Base-by-base conservation (phyloP, 495 filamentous ascomycete species). In the Aspergillus affinis region DNA sequence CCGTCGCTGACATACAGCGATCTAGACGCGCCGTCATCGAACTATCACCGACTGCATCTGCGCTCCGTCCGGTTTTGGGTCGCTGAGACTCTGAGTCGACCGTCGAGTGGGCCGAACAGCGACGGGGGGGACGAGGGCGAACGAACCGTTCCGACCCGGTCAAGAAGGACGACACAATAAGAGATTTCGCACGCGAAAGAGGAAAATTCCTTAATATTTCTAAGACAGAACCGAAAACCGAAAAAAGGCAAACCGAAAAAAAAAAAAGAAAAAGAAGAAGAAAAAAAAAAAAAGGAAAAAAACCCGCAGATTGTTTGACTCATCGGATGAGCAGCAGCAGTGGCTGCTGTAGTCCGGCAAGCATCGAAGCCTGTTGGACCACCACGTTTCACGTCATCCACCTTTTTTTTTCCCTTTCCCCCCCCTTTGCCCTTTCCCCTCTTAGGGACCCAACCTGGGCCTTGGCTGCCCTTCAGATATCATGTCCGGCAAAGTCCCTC, bases 401-500 rank as follows among this genome's bases (percentile, higher is more conserved):
- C 66, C 61, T 59, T 41, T 41, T 41, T 2, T 41, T 41, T 41
- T 32, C 1, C 7, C 1, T 32, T 32, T 32, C 59, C 62, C 63
- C 58, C 54, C 57, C 60, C 51, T 47, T 58, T 54, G 46, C 54
- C 51, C 27, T 44, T 54, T 52, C 48, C 55, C 60, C 47, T 52
- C 44, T 60, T 59, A 57, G 63, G 60, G 57, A 63, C 65, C 61
- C 63, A 64, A 62, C 49, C 44, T 61, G 60, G 65, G 59, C 67
- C 62, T 67, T 65, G 64, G 62, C 62, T 64, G 58, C 65, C 60
- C 54, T 59, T 51, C 54, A 58, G 61, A 61, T 74, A 67, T 69
- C 69, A 81, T 76, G 75, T 67, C 74, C 48, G 62, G 68, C 58
- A 75, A 72, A 65, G 65, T 57, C 53, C 72, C 72, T 58, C 74